These are phyloP conservation scores for Wickerhamiella musiphila DNA, from an alignment of 805 yeast genomes.

Conservation along the genomic window DNA sequence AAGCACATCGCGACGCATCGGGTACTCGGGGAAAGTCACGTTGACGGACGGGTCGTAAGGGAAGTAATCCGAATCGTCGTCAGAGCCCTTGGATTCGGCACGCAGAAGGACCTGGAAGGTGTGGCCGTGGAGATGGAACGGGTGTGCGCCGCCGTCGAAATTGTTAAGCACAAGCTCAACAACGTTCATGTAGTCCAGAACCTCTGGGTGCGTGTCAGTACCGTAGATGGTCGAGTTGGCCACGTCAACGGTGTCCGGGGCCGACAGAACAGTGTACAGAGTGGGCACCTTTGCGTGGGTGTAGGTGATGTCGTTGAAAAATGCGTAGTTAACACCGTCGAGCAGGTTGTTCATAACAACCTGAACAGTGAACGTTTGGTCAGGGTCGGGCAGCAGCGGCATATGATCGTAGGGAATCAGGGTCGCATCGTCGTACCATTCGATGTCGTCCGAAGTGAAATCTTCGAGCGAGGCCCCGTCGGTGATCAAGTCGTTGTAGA, in stretches of 20 bases:
- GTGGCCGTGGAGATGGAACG: constrained; percentile 96
- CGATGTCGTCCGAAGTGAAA: constrained; percentile 28
- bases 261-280: constrained; percentile 55
- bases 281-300: constrained; percentile 73
- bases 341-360: constrained; percentile 72
- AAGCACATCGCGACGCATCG: constrained; percentile 71
- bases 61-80: constrained; percentile 34
- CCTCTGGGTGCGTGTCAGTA: constrained; percentile 56
- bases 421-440: constrained; percentile 58
- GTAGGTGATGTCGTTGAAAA: constrained; percentile 77
- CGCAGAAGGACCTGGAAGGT: constrained; percentile 69
- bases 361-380: constrained; percentile 43
- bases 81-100: constrained; percentile 34
- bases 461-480: constrained; percentile 21
- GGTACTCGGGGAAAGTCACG: constrained; percentile 48
- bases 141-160: constrained; percentile 82
- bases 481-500: constrained; percentile 33
- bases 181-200: constrained; percentile 46
- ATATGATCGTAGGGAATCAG: constrained; percentile 44
- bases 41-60: constrained; percentile 36
- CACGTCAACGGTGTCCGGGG: constrained; percentile 33
- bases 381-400: constrained; percentile 48
- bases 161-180: constrained; percentile 76
- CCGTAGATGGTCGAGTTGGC: constrained; percentile 56
- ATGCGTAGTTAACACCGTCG: constrained; percentile 88